Conservation (phyloP, 352 stramenopile species). For the Paralagenidium karlingii region DNA sequence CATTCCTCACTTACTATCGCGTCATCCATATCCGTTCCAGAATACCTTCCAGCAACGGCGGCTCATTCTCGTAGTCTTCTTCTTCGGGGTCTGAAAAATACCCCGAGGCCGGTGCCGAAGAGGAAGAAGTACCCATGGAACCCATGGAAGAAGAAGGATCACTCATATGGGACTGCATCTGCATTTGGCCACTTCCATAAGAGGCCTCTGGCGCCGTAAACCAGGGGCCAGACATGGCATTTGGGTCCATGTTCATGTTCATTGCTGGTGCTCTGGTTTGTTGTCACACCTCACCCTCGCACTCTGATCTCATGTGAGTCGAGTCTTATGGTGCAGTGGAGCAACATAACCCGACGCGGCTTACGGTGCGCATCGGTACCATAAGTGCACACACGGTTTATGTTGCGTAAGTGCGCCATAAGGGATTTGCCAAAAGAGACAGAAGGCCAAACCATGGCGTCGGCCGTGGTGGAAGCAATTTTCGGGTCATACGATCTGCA, state of each 20-base stretch:
- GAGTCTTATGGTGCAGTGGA: no score
- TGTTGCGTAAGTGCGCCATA: no score
- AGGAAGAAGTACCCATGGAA: slow-evolving; percentile 13
- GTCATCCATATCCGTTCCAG: not conserved
- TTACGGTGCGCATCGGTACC: no score
- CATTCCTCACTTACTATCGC: not conserved
- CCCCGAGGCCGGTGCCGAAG: slow-evolving; percentile 3
- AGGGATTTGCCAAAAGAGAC: no score
- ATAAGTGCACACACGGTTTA: no score
- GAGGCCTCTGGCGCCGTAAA: slow-evolving; percentile 37
- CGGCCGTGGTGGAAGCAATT: slow-evolving; percentile 41
- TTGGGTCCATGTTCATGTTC: slow-evolving; percentile 75
- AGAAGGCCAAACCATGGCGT: slow-evolving; percentile 3
- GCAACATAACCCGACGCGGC: no score
- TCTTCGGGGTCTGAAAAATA: slow-evolving; percentile 13
- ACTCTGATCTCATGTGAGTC: no score
- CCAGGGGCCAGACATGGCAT: slow-evolving; percentile 40
- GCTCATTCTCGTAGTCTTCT: slow-evolving; percentile 93
- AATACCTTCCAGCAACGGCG: slow-evolving; percentile 89
- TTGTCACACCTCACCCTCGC: no score
- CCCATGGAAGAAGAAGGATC: slow-evolving; percentile 1
- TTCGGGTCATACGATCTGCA: slow-evolving; percentile 71
- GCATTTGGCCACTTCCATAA: slow-evolving; percentile 19
- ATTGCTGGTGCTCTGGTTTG: no score
- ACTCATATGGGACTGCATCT: not conserved